Conservation (phyloP, 225 moss, liverwort and hornwort species). For the Pseudisothecium myosuroides region DNA sequence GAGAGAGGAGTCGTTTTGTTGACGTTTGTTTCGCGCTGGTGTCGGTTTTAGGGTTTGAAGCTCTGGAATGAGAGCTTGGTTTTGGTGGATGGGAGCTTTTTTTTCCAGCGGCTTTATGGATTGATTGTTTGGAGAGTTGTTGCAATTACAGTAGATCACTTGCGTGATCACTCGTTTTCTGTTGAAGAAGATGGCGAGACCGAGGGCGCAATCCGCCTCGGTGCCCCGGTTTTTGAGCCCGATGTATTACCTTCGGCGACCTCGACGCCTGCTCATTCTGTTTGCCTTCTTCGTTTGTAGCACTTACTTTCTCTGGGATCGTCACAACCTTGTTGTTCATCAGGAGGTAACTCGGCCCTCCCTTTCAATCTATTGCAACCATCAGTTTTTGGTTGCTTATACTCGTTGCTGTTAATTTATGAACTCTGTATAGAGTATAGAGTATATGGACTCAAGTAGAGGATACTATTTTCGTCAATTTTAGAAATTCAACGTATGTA, state of each 20-base stretch:
- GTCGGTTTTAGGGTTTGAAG: constrained; percentile 9
- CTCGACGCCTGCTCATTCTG: constrained; percentile 33
- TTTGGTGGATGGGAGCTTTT: neutral
- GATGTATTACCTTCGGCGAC: constrained; percentile 39
- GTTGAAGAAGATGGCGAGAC: constrained; percentile 27
- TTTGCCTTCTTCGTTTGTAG: constrained; percentile 49
- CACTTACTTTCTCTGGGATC: constrained; percentile 49
- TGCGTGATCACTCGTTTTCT: neutral
- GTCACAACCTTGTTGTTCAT: constrained; percentile 35
- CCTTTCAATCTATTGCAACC: neutral
- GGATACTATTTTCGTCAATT: neutral
- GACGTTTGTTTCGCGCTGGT: neutral
- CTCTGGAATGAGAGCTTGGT: neutral
- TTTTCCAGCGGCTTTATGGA: neutral
- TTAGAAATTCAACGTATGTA: neutral
- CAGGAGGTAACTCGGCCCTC: constrained; percentile 17
- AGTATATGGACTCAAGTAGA: too few relatives aligned
- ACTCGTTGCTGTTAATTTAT: neutral
- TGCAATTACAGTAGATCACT: neutral
- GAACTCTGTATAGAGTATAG: neutral
- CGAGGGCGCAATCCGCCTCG: constrained; percentile 3
- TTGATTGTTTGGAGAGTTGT: neutral
- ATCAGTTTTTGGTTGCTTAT: neutral
- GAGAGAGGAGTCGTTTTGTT: neutral
- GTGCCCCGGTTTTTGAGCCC: constrained; percentile 34